Conservation (phyloP, 768 basidiomycete genomes). For the Tylopilus vinaceipallidus region DNA sequence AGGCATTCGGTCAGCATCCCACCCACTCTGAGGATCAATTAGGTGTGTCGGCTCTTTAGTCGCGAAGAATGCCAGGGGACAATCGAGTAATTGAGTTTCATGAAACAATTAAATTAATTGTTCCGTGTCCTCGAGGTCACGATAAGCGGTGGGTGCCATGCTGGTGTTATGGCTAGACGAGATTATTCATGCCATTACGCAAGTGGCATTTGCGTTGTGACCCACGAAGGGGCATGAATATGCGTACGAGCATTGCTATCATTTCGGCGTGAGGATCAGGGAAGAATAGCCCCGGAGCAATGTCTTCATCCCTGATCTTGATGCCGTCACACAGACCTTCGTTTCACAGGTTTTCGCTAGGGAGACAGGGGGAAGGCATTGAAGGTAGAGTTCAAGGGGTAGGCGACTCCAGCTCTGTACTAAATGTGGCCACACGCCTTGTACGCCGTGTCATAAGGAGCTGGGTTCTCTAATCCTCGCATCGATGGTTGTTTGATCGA, state of each 20-base stretch:
- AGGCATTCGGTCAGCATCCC: too few species aligned
- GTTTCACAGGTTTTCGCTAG: background rate
- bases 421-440: background rate
- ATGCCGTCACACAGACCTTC: background rate
- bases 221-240: background rate
- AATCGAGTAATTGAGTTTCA: background rate
- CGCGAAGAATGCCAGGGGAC: background rate
- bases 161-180: background rate
- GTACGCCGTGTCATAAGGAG: too few species aligned
- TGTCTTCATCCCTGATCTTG: background rate
- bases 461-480: too few species aligned
- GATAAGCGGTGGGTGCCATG: constrained; percentile 2
- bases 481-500: too few species aligned
- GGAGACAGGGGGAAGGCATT: background rate
- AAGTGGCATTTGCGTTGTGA: constrained; percentile 2
- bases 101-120: constrained; percentile 3
- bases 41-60: too few species aligned
- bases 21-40: background rate
- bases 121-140: constrained; percentile 2
- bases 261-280: constrained; percentile 19
- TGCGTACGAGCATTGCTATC: background rate
- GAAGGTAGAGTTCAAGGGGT: too few species aligned
- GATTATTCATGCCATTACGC: background rate
- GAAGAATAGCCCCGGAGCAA: constrained; percentile 16
- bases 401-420: background rate